A percentile compares a stretch with the other conserved stretches of the same genome.
phyloP scores from a whole-genome alignment of 352 stramenopile species.

The Halophytophthora polymorphica region DNA sequence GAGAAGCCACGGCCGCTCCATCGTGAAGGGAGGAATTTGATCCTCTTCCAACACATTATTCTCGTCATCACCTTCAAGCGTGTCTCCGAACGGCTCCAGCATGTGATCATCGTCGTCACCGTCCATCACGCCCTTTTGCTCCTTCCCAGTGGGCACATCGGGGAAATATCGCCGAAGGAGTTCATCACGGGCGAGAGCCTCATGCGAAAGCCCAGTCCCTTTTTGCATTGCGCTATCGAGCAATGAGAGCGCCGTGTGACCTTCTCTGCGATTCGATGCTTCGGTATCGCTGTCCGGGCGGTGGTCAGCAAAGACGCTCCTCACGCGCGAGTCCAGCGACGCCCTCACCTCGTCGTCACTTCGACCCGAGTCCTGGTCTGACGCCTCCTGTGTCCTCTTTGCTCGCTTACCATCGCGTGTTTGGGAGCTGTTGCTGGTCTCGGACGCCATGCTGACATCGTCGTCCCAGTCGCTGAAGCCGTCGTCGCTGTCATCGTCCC shows the following conservation, averaged over 20 bases:
- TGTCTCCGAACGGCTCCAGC: slow-evolving; percentile 5
- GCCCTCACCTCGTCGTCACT: neutral
- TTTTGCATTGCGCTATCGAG: no score
- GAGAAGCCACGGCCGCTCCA: slow-evolving; percentile 35
- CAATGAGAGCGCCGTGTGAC: no score
- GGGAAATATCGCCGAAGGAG: slow-evolving; percentile 48
- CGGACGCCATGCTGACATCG: slow-evolving; percentile 5
- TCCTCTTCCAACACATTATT: slow-evolving; percentile 14
- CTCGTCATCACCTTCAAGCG: no score
- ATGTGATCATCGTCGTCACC: slow-evolving; percentile 6
- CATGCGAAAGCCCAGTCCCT: slow-evolving; percentile 13
- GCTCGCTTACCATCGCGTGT: neutral
- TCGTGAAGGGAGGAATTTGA: slow-evolving; percentile 18
- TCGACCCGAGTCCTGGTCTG: slow-evolving; percentile 11
- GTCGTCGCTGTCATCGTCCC: slow-evolving; percentile 48
- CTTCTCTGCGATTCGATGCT: neutral
- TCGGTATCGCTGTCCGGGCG: neutral
- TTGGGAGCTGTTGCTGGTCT: neutral
- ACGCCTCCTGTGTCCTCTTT: slow-evolving; percentile 15
- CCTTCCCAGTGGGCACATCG: slow-evolving; percentile 13
- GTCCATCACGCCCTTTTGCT: neutral
- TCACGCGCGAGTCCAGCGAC: slow-evolving; percentile 10
- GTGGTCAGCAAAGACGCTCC: neutral
- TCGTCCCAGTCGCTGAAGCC: slow-evolving; percentile 20
- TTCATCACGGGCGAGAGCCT: slow-evolving; percentile 20